A percentile compares a stretch with the other conserved stretches of the same genome.
These are phyloP conservation scores for Hanseniaspora clermontiae DNA, from an alignment of 805 yeast genomes.

Conservation along the genomic window DNA sequence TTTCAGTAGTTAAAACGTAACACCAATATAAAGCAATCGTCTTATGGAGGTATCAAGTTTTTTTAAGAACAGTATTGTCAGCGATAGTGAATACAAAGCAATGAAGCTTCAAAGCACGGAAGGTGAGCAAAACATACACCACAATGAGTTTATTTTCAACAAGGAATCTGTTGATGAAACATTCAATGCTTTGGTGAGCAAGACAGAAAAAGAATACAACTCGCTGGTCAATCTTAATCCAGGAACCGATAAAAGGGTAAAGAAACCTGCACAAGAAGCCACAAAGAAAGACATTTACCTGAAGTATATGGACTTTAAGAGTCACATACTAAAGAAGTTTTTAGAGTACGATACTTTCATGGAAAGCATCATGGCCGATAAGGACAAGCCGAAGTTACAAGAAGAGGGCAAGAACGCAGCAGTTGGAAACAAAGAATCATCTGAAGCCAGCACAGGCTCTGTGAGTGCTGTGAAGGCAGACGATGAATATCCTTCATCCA, in stretches of 20 bases:
- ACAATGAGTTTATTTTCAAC: not conserved
- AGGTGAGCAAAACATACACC: not conserved
- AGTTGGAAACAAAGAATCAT: too few relatives aligned
- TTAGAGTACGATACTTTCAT: conserved; percentile 7
- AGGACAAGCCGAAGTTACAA: not conserved
- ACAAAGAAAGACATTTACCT: conserved; percentile 1
- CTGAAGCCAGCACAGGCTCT: not conserved
- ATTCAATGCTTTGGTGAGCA: not conserved
- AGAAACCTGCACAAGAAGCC: not conserved
- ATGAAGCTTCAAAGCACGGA: not conserved
- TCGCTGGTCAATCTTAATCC: not conserved
- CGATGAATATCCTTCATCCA: not conserved
- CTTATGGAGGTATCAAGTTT: conserved; percentile 2
- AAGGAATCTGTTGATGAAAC: not conserved
- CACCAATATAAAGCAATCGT: too few relatives aligned
- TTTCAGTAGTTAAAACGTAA: too few relatives aligned
- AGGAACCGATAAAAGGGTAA: not conserved
- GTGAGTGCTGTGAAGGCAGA: not conserved
- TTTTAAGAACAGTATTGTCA: conserved; percentile 1
- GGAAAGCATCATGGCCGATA: not conserved
- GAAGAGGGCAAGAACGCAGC: not conserved
- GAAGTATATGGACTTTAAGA: conserved; percentile 3
- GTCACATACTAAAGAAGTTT: not conserved
- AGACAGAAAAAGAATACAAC: not conserved
- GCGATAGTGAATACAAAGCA: conserved; percentile 5